Base-by-base conservation (phyloP, 768 basidiomycete species). In the Boletales sp. region DNA sequence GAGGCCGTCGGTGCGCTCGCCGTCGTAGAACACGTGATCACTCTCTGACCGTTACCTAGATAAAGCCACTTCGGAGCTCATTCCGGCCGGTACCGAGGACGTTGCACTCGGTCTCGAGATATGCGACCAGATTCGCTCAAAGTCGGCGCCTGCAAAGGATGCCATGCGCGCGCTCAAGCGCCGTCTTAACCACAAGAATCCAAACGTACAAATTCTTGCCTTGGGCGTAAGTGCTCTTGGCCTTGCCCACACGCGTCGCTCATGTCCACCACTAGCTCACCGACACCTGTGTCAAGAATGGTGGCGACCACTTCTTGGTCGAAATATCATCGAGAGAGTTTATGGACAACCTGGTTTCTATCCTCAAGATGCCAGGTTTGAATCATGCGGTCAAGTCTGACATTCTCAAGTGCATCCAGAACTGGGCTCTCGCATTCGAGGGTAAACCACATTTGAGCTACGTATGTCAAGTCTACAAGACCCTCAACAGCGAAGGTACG, bases 241-340 rank as follows among this genome's bases (percentile, higher is more conserved):
- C n/a, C 1, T 5, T 14, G 12, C n/a, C 28, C 31, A 40, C 44
- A 5, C 36, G 49, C 42, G 31, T 44, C 39, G 14, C 47, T 51
- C 43, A 59, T 21, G 30, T 32, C 10, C 37, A 34, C 46, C n/a
- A 3, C 4, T 64, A 95, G 89, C 75, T 97, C 43, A 84, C 89
- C 41, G 96, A 98, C 68, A 77, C 85, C 9, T 94, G 91, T 61
- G 80, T 98, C 67, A 99, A 99, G 84, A 99, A 99, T 61, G 93
- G 92, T 10, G 96, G 96, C 0, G 93, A 97, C 57, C 82, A 84
- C 39, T 98, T 99, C 63, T 72, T 98, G 44, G 68, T 68, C 2
- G 93, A 96, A 65, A 70, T 95, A 41, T 83, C 88, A 6, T 91
- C 90, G 6, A 78, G 91, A 48, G 94, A 97, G 63, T 95, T 94